Conservation (phyloP, 768 basidiomycete genomes). For the Rhodotorula diobovata region DNA sequence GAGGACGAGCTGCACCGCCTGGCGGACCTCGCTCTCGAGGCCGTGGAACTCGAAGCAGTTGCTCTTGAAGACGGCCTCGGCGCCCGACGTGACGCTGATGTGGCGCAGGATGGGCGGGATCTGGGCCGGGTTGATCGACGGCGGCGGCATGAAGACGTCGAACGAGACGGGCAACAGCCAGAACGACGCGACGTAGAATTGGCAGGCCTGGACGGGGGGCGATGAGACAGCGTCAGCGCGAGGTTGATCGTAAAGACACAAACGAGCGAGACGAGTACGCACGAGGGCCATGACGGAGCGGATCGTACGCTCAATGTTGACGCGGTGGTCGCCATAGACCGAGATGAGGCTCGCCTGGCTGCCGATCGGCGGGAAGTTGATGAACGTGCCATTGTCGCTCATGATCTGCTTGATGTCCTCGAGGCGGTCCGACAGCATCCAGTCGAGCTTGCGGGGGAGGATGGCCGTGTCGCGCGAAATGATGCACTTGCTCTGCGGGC, state of each 20-base stretch:
- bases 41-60: slow-evolving; percentile 98
- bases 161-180: slow-evolving; percentile 93
- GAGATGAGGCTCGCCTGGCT: slow-evolving; percentile 88
- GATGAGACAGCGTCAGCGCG: neutral
- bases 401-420: slow-evolving; percentile 89
- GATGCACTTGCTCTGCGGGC: slow-evolving; percentile 79
- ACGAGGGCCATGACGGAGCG: slow-evolving; percentile 91
- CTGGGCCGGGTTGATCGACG: slow-evolving; percentile 70
- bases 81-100: slow-evolving; percentile 77
- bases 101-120: slow-evolving; percentile 79
- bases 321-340: slow-evolving; percentile 86
- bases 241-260: neutral
- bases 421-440: slow-evolving; percentile 94
- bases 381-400: slow-evolving; percentile 93
- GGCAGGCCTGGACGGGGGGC: slow-evolving; percentile 63
- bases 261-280: slow-evolving; percentile 46
- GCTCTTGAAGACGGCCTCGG: slow-evolving; percentile 92
- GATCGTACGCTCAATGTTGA: slow-evolving; percentile 90
- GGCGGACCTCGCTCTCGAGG: slow-evolving; percentile 80
- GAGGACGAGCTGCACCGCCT: slow-evolving; percentile 76
- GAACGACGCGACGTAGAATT: slow-evolving; percentile 93
- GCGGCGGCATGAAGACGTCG: slow-evolving; percentile 77
- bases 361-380: slow-evolving; percentile 87
- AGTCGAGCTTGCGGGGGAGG: slow-evolving; percentile 92
- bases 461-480: slow-evolving; percentile 91